Conservation (phyloP, 108 stramenopile species). For the Skeletonema tropicum region DNA sequence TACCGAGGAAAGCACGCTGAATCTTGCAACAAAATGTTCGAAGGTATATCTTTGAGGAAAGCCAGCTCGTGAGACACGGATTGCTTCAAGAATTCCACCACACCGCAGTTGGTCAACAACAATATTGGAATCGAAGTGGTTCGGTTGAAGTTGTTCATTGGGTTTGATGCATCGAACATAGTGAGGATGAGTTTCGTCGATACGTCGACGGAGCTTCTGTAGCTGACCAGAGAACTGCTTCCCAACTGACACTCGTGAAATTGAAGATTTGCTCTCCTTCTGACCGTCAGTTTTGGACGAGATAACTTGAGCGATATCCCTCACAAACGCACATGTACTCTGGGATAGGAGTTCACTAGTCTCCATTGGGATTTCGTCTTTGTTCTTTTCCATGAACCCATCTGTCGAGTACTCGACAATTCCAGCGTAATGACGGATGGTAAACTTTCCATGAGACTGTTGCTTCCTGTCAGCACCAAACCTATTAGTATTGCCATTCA, state of each 20-base stretch:
- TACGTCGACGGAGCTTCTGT: constrained; percentile 78
- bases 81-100: constrained; percentile 98
- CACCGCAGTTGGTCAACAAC: constrained; percentile 95
- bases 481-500: constrained; percentile 20
- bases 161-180: constrained; percentile 99
- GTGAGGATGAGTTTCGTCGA: constrained; percentile 95
- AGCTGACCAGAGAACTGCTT: constrained; percentile 92
- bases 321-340: constrained; percentile 25
- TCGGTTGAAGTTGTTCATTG: constrained; percentile 87
- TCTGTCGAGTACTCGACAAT: constrained; percentile 75
- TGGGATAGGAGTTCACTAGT: constrained; percentile 74
- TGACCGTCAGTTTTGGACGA: constrained; percentile 24
- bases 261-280: constrained; percentile 34
- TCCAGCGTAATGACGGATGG: constrained; percentile 91
- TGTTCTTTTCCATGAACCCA: constrained; percentile 91
- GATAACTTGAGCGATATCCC: constrained; percentile 25
- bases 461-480: constrained; percentile 66
- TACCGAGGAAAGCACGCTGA: constrained; percentile 49
- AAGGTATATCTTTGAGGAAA: constrained; percentile 95
- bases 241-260: constrained; percentile 57
- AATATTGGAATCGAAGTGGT: constrained; percentile 67
- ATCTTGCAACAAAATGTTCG: constrained; percentile 83
- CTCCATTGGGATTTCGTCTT: constrained; percentile 88
- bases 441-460: constrained; percentile 63
- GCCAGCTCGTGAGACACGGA: constrained; percentile 97